Evolutionary conservation across 352 stramenopile genomes (phyloP).

Genomic region (Pythium phragmiticola): DNA sequence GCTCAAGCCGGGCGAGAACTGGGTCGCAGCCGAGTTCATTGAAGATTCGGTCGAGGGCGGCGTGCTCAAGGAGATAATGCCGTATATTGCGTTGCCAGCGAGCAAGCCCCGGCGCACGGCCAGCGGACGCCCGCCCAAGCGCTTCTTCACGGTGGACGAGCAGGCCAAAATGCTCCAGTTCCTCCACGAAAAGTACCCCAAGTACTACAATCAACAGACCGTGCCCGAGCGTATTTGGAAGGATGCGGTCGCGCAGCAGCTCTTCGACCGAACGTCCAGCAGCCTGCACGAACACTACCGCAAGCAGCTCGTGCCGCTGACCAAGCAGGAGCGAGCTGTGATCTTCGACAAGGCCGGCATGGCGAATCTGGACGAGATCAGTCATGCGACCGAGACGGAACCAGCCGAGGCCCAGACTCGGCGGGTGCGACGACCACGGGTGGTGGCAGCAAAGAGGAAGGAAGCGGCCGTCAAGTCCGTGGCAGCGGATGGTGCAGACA

Average conservation of each 20-base stretch:
- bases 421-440: background rate
- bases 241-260: constrained; percentile 6
- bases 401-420: background rate
- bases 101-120: background rate
- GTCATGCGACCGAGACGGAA: background rate
- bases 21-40: constrained; percentile 51
- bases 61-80: constrained; percentile 28
- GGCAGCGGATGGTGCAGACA: background rate
- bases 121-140: constrained; percentile 13
- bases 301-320: constrained; percentile 43
- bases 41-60: constrained; percentile 41
- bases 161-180: constrained; percentile 54
- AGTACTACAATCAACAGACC: constrained; percentile 8
- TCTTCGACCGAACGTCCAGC: constrained; percentile 29
- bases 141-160: constrained; percentile 41
- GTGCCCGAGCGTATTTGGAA: constrained; percentile 25
- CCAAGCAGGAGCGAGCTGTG: constrained; percentile 27
- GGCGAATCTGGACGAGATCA: background rate
- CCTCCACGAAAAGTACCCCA: constrained; percentile 22
- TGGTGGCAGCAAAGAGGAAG: background rate
- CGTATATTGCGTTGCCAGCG: constrained; percentile 35
- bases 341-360: constrained; percentile 10
- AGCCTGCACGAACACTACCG: constrained; percentile 64
- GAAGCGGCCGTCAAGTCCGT: background rate
- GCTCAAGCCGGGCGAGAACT: constrained; percentile 30